Percentiles rank a stretch among this genome's conserved stretches.
phyloP scores from a whole-genome alignment of 441 rosid genomes.

The Jatropha podagrica region DNA sequence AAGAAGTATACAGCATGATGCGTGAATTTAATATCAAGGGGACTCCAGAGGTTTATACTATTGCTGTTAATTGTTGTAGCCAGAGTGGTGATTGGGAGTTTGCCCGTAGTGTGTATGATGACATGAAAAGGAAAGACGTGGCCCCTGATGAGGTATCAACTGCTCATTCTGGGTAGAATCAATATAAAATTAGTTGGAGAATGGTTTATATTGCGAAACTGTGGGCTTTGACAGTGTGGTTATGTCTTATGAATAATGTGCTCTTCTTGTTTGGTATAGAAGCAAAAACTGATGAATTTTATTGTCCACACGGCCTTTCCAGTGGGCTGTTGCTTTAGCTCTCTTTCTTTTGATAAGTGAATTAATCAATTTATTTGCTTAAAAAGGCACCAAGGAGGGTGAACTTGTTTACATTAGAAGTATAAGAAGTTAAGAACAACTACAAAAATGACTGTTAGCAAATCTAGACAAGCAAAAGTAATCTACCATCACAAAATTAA shows the following conservation, averaged over 20 bases:
- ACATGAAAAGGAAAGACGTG: conserved; percentile 73
- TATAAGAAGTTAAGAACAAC: not conserved
- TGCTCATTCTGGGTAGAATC: not conserved
- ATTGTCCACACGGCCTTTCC: not conserved
- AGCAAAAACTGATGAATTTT: not conserved
- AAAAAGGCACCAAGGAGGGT: not conserved
- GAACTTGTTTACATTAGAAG: not conserved
- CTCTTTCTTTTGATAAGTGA: not conserved
- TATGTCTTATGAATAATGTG: not conserved
- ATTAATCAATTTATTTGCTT: not conserved
- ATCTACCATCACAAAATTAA: not conserved
- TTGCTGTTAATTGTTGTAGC: conserved; percentile 76
- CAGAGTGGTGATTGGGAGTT: conserved; percentile 89
- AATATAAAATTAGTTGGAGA: not conserved
- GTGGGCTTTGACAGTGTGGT: not conserved
- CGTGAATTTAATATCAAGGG: conserved; percentile 69
- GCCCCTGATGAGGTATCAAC: conserved; percentile 76
- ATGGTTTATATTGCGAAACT: not conserved
- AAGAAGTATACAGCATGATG: conserved; percentile 80
- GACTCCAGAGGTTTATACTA: conserved; percentile 91
- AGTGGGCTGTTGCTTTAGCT: not conserved
- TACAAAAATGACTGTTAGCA: not conserved
- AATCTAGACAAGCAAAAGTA: not conserved
- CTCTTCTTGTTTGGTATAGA: not conserved
- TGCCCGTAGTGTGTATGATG: conserved; percentile 61